Evolutionary conservation across 768 basidiomycete genomes (phyloP), one percentile per base, ranked within the genome.

Genomic region (Hortiboletus campestris): DNA sequence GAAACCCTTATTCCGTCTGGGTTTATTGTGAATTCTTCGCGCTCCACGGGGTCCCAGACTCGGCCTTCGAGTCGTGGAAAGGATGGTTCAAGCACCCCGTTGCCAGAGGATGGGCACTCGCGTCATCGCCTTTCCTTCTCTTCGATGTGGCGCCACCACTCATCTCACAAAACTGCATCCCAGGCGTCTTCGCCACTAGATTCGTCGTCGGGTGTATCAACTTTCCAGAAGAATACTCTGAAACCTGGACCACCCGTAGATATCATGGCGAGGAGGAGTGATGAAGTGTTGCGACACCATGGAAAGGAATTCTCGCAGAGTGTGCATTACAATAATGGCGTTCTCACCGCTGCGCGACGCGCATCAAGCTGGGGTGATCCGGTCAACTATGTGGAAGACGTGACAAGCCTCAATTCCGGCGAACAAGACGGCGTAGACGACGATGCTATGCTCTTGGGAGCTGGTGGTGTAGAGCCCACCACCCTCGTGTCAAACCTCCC

Each of bases 311-410:
- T 50, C 4, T 58, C 48, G 17, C 70, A 56, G 22, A 67, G 65
- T 20, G 50, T 62, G 43, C 63, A 66, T 57, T 67, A 68, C 31
- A 53, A 61, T 50, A 57, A 64, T 41, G 67, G 73, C 8, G 47
- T 55, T 49, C 63, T 78, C 40, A 75, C 74, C 13, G 76, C 78
- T 32, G 83, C 80, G 28, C 75, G 81, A 55, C 75, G 86, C 6
- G 85, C 86, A 11, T 83, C 84, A 47, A 86, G 84, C 62, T 86
- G 85, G 85, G 84, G 83, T 0, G 84, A 74, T 12, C 67, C 76
- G 16, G 74, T 72, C 60, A 77, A 66, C 65, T 67, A 70, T 60
- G 50, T 73, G 62, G 76, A 76, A 43, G 76, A 77, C 41, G 71
- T 77, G 60, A 73, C 67, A 40, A 78, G 76, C 52, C 57, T 81